Conservation (phyloP, 192 early-diverging fungal genomes). For the Mycoemilia scoparia region DNA sequence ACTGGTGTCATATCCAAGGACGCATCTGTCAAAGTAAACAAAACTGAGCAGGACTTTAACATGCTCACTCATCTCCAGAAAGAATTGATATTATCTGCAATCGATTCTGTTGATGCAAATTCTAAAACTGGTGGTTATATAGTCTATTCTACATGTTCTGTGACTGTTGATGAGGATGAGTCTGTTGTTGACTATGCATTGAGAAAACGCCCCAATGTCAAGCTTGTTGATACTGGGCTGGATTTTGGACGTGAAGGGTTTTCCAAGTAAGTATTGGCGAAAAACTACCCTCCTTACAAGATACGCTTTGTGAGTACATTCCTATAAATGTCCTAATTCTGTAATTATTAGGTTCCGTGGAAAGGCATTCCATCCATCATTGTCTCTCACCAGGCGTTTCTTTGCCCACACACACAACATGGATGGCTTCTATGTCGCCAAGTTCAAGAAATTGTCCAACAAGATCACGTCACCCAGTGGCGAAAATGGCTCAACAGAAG, state of each 20-base stretch:
- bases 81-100: constrained; percentile 87
- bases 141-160: constrained; percentile 98
- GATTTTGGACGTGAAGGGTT: constrained; percentile 95
- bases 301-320: background rate
- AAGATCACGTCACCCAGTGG: no score
- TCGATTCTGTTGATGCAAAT: constrained; percentile 87
- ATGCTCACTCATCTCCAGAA: constrained; percentile 89
- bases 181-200: constrained; percentile 91
- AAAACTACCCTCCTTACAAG: constrained; percentile 4
- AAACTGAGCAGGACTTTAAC: constrained; percentile 79
- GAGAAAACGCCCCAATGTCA: constrained; percentile 82
- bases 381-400: constrained; percentile 70
- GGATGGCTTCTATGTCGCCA: constrained; percentile 99
- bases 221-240: constrained; percentile 72
- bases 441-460: constrained; percentile 89
- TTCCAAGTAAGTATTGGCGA: no score
- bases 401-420: constrained; percentile 98
- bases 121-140: constrained; percentile 88
- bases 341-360: constrained; percentile 74
- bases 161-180: constrained; percentile 96
- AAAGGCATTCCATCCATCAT: constrained; percentile 64
- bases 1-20: constrained; percentile 99
- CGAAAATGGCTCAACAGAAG: no score
- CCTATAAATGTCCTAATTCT: no score
- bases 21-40: constrained; percentile 87